phyloP scores from a whole-genome alignment of 2,329 filamentous ascomycete genomes.

The Podosphaera aphanis region DNA sequence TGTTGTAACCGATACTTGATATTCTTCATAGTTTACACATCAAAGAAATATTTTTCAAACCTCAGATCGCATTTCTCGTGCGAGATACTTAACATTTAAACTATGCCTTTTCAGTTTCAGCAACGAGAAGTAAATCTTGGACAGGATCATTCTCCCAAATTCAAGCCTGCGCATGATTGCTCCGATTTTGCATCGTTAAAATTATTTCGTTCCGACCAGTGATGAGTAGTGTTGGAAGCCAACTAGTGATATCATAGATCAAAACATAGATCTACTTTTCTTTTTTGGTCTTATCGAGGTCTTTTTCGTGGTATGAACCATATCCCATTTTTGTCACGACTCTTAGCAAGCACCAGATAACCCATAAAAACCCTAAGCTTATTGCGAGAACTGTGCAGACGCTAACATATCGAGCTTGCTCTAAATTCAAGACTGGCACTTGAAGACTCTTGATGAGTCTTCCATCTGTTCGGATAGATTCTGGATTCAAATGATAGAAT shows the following conservation, averaged over 20 bases:
- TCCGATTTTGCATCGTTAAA: background rate
- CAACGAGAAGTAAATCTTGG: no score
- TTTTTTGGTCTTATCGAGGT: constrained; percentile 7
- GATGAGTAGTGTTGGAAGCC: background rate
- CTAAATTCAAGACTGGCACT: constrained; percentile 42
- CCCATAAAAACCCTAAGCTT: constrained; percentile 42
- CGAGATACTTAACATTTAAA: no score
- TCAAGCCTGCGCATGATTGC: no score
- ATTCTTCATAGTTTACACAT: no score
- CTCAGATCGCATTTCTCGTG: no score
- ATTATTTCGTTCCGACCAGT: background rate
- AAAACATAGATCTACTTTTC: constrained; percentile 1
- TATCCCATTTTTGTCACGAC: constrained; percentile 12
- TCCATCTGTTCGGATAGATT: constrained; percentile 3
- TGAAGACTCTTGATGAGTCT: constrained; percentile 29
- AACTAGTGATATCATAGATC: background rate
- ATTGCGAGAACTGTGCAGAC: constrained; percentile 34
- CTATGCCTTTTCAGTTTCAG: no score
- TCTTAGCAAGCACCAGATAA: constrained; percentile 25
- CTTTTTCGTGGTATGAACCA: constrained; percentile 1
- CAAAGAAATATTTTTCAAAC: no score
- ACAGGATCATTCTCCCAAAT: no score
- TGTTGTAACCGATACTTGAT: no score
- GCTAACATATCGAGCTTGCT: constrained; percentile 24
- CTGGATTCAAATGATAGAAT: constrained; percentile 56